phyloP scores from a whole-genome alignment of 148 eudicot genomes.

The Suaeda aralocaspica region DNA sequence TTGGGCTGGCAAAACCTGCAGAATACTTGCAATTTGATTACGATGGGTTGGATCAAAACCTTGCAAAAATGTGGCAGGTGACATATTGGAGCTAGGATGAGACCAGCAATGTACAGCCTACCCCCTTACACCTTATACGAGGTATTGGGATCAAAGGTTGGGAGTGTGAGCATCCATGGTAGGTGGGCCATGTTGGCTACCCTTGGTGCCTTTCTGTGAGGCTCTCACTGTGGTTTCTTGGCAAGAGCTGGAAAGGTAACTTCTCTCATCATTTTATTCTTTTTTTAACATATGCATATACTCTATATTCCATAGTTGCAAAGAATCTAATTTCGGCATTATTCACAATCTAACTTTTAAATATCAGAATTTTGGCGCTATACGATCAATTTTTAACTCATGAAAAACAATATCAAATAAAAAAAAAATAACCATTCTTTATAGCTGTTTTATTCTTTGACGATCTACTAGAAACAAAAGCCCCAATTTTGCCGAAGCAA shows the following conservation, averaged over 20 bases:
- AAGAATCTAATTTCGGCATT: too few relatives aligned
- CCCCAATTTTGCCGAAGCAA: too few relatives aligned
- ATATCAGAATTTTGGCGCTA: too few relatives aligned
- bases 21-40: slow-evolving; percentile 82
- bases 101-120: slow-evolving; percentile 50
- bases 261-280: neutral
- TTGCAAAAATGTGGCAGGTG: slow-evolving; percentile 77
- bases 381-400: too few relatives aligned
- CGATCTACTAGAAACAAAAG: too few relatives aligned
- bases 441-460: too few relatives aligned
- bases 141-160: slow-evolving; percentile 85
- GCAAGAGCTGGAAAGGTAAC: slow-evolving; percentile 99
- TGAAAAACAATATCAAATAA: too few relatives aligned
- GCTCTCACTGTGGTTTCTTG: slow-evolving; percentile 88
- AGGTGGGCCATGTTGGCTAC: slow-evolving; percentile 96
- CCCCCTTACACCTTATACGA: slow-evolving; percentile 90
- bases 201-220: slow-evolving; percentile 83
- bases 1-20: slow-evolving; percentile 80
- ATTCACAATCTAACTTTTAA: too few relatives aligned
- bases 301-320: too few relatives aligned
- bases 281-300: too few relatives aligned
- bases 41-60: slow-evolving; percentile 80
- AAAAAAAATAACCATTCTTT: too few relatives aligned
- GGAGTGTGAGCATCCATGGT: slow-evolving; percentile 87
- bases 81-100: slow-evolving; percentile 70